Evolutionary conservation across 2,329 filamentous ascomycete species (phyloP), one percentile per base, ranked within the genome.

Genomic region (Penicillium sp.): DNA sequence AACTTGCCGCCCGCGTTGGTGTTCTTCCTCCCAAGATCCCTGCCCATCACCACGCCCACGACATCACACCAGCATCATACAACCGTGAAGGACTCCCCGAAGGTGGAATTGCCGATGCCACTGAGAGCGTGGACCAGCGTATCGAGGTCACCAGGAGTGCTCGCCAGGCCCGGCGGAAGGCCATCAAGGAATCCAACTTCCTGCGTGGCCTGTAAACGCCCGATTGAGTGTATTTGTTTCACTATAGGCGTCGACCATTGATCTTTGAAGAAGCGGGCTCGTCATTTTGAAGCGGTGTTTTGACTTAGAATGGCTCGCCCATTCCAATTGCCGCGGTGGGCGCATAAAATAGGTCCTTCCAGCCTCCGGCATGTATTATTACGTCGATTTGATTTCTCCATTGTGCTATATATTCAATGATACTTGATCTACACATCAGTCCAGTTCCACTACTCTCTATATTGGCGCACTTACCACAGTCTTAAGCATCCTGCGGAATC

Each of bases 101-200:
- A 22, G 70, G 73, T 53, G 35, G 60, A 33, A 48, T 76, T 49
- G 61, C 63, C n/a, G 63, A 72, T 46, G 77, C 76, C 16, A 58
- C 71, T 10, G 70, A 68, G 46, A 72, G 74, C 59, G 53, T 75
- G 27, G 68, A 73, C 35, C 73, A 75, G 58, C 68, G 76, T 39
- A 59, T 66, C 19, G 73, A 78, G 59, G 73, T 80, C 27, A 79
- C 72, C 14, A 76, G 75, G 68, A 79, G 76, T 61, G 73, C 76
- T 24, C 71, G 78, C 56, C 70, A 70, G 16, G 77, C 77, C 6
- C 75, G 78, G 59, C 72, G 78, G 57, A 80, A 78, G 68, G 68
- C 66, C 16, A 80, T 80, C 52, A 71, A 76, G 59, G 77, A 80
- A 59, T 70, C 70, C 39, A 80, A 80, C 70, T 80, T 79, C 72